Evolutionary conservation across 2,329 filamentous ascomycete species (phyloP).

Genomic region (Neonectria punicea): DNA sequence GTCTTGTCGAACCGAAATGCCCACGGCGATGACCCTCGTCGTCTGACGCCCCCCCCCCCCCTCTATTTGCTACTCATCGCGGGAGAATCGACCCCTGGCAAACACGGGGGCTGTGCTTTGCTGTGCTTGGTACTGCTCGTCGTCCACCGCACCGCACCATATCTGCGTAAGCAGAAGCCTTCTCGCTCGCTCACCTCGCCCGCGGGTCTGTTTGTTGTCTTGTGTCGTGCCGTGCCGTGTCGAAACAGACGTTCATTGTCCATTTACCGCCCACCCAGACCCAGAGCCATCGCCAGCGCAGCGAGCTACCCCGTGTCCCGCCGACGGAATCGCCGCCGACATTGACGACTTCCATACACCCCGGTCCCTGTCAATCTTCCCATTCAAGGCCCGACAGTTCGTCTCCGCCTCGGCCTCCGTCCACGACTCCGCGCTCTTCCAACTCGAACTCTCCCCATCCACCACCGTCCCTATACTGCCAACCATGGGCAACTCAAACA

Average conservation of each 20-base stretch:
- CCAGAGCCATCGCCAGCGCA: neutral
- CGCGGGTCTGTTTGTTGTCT: neutral
- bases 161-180: slow-evolving; percentile 21
- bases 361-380: slow-evolving; percentile 24
- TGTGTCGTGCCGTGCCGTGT: neutral
- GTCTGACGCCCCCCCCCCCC: slow-evolving; percentile 41
- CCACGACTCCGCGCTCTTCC: slow-evolving; percentile 21
- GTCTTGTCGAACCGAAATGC: slow-evolving; percentile 37
- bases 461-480: slow-evolving; percentile 5
- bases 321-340: slow-evolving; percentile 18
- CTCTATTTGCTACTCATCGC: slow-evolving; percentile 29
- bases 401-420: neutral
- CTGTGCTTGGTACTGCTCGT: slow-evolving; percentile 12
- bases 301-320: slow-evolving; percentile 9
- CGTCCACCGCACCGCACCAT: slow-evolving; percentile 20
- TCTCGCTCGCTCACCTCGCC: neutral
- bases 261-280: slow-evolving; percentile 15
- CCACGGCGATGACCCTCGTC: slow-evolving; percentile 39
- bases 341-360: slow-evolving; percentile 15
- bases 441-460: slow-evolving; percentile 20
- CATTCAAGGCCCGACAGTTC: slow-evolving; percentile 11
- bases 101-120: slow-evolving; percentile 28
- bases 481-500: slow-evolving; percentile 53
- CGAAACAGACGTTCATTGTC: neutral
- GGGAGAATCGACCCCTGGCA: slow-evolving; percentile 38